Evolutionary conservation across 257 asterid species (phyloP), one percentile per base, ranked within the genome.

Genomic region (Avicennia marina): DNA sequence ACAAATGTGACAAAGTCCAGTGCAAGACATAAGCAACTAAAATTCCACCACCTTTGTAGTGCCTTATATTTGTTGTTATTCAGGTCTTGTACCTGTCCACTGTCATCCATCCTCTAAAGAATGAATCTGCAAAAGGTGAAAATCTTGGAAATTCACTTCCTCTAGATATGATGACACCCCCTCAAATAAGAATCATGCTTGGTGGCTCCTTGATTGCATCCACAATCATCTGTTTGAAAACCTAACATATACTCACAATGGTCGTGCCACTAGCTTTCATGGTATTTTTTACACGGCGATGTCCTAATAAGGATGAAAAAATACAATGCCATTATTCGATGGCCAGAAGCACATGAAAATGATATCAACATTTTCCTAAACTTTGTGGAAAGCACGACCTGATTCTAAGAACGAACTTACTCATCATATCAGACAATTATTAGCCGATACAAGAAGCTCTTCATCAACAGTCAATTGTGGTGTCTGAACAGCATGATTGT

Each of bases 121-220:
- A 29, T 0, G 34, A 59, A 46, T 20, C 31, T 31, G 34, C 36
- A 19, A 13, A 27, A 13, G 43, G 12, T 20, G 53, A 18, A 17
- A 8, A 27, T 11, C 42, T 29, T 58, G 25, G 59, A 53, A 33
- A 24, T 34, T 44, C 27, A 44, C n/a, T 18, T 44, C n/a, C 15
- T 44, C 51, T 27, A 44, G 20, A 19, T 19, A 20, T 20, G 51
- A 19, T 32, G 45, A 32, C 34, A 11, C 45, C 25, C 19, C 29
- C 32, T 29, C 32, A 7, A 29, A 29, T 19, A 15, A 29, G 65
- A 44, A 59, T 45, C 46, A 21, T 59, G 45, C 20, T 43, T 44
- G 46, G 46, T 59, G 56, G 11, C 17, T 59, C 17, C 31, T 31
- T 32, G 11, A n/a, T 53, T 22, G 27, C 19, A 2, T 50, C 34